Conservation (phyloP, 73 alveolate species). For the Durusdinium trenchii region DNA sequence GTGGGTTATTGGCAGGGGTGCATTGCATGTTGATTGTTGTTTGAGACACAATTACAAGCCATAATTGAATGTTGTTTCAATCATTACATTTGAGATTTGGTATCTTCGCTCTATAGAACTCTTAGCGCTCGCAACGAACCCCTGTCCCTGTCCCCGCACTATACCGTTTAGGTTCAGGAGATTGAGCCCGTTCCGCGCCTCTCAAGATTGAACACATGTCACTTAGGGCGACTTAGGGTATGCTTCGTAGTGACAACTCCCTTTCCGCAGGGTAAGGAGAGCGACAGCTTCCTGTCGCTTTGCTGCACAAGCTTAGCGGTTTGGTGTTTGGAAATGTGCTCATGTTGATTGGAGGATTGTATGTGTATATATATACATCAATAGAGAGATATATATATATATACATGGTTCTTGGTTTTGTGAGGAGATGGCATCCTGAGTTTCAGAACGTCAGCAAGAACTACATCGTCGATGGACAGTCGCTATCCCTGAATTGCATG, state of each 20-base stretch:
- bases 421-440: conserved; percentile 65
- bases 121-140: no score
- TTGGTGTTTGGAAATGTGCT: not conserved
- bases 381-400: not conserved
- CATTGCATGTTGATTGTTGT: no score
- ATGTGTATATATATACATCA: not conserved
- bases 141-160: no score
- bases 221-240: no score
- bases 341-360: not conserved
- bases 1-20: no score
- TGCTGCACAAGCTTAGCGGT: not conserved
- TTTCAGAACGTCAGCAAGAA: conserved; percentile 57
- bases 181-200: no score
- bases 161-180: no score
- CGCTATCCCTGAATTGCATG: not conserved
- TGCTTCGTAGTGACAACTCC: not conserved
- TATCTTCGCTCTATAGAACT: no score
- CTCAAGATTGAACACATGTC: no score
- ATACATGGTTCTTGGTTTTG: not conserved
- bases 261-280: conserved; percentile 10
- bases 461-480: conserved; percentile 33
- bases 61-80: no score
- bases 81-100: no score
- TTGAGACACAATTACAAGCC: no score
- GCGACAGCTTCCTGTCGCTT: conserved; percentile 46